Evolutionary conservation across 768 basidiomycete genomes (phyloP).

Genomic region (Filobasidium floriforme): DNA sequence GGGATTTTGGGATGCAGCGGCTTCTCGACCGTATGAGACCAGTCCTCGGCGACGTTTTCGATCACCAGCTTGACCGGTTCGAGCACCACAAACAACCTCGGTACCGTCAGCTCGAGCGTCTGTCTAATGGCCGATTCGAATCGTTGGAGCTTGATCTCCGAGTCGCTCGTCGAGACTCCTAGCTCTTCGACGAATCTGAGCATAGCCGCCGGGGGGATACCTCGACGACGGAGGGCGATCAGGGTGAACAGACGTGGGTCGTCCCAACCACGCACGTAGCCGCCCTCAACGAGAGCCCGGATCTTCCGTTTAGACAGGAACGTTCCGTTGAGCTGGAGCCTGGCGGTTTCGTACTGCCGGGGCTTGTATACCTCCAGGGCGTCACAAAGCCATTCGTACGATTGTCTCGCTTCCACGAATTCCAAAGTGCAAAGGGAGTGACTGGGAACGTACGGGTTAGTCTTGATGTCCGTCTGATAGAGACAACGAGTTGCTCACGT

Average conservation of each 20-base stretch:
- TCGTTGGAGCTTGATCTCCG: conserved; percentile 76
- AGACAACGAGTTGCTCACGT: conserved; percentile 56
- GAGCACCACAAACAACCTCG: conserved; percentile 84
- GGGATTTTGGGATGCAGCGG: conserved; percentile 90
- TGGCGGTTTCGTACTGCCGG: conserved; percentile 90
- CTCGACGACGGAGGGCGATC: conserved; percentile 87
- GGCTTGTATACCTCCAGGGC: conserved; percentile 96
- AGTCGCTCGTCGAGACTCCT: conserved; percentile 79
- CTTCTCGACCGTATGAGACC: conserved; percentile 73
- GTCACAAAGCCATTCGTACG: conserved; percentile 99
- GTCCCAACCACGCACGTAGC: conserved; percentile 86
- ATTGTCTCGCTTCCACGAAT: conserved; percentile 89
- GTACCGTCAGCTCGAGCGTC: conserved; percentile 79
- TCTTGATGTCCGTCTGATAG: background rate
- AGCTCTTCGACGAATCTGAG: conserved; percentile 83
- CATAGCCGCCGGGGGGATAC: conserved; percentile 94
- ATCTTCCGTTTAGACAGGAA: conserved; percentile 97
- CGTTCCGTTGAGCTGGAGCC: conserved; percentile 84
- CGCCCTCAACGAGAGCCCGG: conserved; percentile 71
- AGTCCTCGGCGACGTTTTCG: conserved; percentile 82
- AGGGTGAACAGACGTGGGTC: conserved; percentile 95
- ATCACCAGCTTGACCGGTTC: conserved; percentile 83
- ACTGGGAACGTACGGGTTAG: conserved; percentile 47
- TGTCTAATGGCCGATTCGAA: conserved; percentile 85
- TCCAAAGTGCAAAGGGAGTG: conserved; percentile 96